Evolutionary conservation across 2,329 filamentous ascomycete species (phyloP).

Genomic region (Orbilia javanica): DNA sequence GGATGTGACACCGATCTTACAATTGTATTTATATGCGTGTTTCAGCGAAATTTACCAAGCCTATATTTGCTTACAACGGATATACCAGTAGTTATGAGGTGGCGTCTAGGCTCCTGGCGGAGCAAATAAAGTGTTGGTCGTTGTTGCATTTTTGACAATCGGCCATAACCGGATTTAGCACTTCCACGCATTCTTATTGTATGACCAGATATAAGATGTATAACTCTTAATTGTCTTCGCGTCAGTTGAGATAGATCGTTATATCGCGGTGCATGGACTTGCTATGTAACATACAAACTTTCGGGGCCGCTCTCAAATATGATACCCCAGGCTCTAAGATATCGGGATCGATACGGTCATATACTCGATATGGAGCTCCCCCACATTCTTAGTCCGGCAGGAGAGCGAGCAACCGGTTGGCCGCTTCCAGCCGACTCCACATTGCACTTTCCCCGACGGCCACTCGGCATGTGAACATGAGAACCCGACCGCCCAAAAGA

Average conservation of each 20-base stretch:
- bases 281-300: background rate
- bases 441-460: conserved; percentile 4
- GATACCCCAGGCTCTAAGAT: background rate
- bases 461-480: conserved; percentile 49
- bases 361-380: conserved; percentile 1
- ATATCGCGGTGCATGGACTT: background rate
- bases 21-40: no score
- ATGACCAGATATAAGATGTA: no score
- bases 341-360: background rate
- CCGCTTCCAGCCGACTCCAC: conserved; percentile 54
- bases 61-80: no score
- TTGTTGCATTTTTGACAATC: conserved; percentile 4
- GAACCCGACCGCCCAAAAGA: background rate
- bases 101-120: no score
- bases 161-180: background rate
- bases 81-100: no score
- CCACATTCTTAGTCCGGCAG: conserved; percentile 40
- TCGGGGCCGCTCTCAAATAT: background rate
- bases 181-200: background rate
- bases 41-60: no score
- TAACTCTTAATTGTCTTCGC: background rate
- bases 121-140: background rate
- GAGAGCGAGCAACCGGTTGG: conserved; percentile 33
- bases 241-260: background rate
- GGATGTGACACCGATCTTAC: no score